Percentiles rank a stretch among this genome's conserved stretches.
These are phyloP conservation scores for Phytophthora colocasiae DNA, from an alignment of 352 stramenopile species.

Conservation along the genomic window DNA sequence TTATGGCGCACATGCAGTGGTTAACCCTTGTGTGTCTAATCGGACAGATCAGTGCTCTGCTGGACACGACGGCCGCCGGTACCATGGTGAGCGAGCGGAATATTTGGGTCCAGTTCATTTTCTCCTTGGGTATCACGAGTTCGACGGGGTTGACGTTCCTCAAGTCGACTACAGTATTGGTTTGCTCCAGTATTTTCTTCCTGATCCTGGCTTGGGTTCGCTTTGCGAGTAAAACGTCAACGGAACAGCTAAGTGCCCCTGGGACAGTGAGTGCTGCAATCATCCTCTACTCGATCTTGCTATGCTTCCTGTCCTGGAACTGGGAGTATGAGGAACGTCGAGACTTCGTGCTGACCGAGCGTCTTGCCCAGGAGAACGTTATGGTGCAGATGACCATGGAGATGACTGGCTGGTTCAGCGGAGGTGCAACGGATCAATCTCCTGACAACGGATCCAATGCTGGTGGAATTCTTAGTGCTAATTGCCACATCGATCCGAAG, in stretches of 20 bases:
- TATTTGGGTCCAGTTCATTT: conserved; percentile 90
- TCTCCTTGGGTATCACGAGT: conserved; percentile 83
- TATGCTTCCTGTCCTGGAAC: conserved; percentile 86
- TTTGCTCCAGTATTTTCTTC: conserved; percentile 73
- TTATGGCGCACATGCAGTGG: conserved; percentile 60
- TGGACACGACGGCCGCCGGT: conserved; percentile 78
- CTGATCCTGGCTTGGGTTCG: conserved; percentile 78
- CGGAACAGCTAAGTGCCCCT: conserved; percentile 62
- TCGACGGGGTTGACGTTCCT: conserved; percentile 82
- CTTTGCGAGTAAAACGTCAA: conserved; percentile 39
- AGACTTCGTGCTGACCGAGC: conserved; percentile 83
- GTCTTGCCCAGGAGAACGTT: conserved; percentile 85
- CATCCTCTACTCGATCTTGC: conserved; percentile 80
- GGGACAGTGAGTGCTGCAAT: conserved; percentile 78
- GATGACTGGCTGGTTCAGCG: conserved; percentile 90
- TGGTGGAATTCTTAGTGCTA: conserved; percentile 74
- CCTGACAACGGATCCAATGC: conserved; percentile 45
- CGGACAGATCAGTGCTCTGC: conserved; percentile 72
- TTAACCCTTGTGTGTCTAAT: conserved; percentile 74
- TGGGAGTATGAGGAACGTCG: conserved; percentile 91
- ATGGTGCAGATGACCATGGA: conserved; percentile 92
- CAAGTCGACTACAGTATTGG: conserved; percentile 65
- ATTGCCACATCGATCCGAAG: conserved; percentile 87
- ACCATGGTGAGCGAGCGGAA: conserved; percentile 83
- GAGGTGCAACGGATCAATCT: conserved; percentile 61